phyloP scores from a whole-genome alignment of 768 basidiomycete species.

The Boletus tomentosulus region DNA sequence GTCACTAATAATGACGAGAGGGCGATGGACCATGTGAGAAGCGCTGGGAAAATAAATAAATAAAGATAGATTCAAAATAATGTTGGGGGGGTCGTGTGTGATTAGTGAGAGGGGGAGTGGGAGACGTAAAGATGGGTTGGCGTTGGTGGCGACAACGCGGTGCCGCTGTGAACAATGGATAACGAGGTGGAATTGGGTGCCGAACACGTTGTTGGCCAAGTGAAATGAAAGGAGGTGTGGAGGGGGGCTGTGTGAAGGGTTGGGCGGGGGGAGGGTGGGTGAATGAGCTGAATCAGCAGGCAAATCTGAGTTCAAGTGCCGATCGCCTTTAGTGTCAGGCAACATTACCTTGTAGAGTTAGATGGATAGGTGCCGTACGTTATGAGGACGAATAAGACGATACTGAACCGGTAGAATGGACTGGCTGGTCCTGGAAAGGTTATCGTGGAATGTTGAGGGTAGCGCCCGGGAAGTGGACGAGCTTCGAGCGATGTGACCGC shows the following conservation, averaged over 20 bases:
- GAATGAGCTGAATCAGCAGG: conserved; percentile 24
- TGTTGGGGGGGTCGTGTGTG: conserved; percentile 10
- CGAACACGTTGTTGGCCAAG: conserved; percentile 19
- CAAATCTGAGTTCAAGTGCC: conserved; percentile 27
- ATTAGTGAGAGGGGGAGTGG: conserved; percentile 7
- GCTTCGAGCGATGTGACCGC: conserved; percentile 32
- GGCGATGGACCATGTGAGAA: not conserved
- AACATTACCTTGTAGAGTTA: conserved; percentile 30
- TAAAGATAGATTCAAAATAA: not conserved
- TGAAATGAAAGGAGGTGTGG: conserved; percentile 12
- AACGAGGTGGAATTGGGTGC: not conserved
- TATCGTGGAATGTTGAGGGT: conserved; percentile 25
- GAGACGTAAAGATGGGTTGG: conserved; percentile 17
- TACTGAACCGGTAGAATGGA: conserved; percentile 9
- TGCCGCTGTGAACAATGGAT: conserved; percentile 16
- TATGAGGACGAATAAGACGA: conserved; percentile 22
- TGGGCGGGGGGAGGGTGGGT: conserved; percentile 7
- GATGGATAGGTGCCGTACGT: conserved; percentile 30
- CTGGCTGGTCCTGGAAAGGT: conserved; percentile 31
- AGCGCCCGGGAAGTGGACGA: conserved; percentile 19
- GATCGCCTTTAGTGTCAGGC: conserved; percentile 32
- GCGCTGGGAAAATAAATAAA: not conserved
- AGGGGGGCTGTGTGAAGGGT: conserved; percentile 5
- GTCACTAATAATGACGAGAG: conserved; percentile 3
- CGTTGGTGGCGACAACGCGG: conserved; percentile 21